Evolutionary conservation across 176 grass and related monocot species (phyloP), one percentile per base, ranked within the genome.

Genomic region (Aegilops bicornis): DNA sequence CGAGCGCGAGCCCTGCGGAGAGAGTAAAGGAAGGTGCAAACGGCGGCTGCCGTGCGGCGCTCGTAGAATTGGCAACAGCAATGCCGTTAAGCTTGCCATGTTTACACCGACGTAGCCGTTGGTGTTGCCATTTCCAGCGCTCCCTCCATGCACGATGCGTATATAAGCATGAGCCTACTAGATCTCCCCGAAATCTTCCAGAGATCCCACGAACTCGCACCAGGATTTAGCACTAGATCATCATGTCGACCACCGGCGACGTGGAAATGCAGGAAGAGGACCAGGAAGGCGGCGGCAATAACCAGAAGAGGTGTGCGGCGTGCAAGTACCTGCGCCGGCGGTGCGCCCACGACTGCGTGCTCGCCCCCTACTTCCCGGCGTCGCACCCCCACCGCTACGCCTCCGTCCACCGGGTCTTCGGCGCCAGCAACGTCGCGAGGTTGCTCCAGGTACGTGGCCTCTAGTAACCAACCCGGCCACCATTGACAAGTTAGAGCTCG

Each of bases 291-390:
- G 37, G 37, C 37, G 37, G 37, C 37, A 39, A 39, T 9, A 9
- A 39, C 8, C 37, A 0, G 37, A 39, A 1, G 37, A 39, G 37
- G 37, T 39, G 37, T 8, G 37, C 37, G 37, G 37, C 37, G 37
- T 39, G 37, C 37, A 39, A 39, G 37, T 39, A 39, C 37, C 37
- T 39, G 37, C 37, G 37, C 37, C 37, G 37, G 37, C 37, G 37
- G 37, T 39, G 37, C 37, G 37, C 37, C 37, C 37, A 39, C 37
- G 37, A 39, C 37, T 39, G 37, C 37, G 37, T 87, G 42, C 83
- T 95, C 16, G 85, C 95, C 5, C 95, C 95, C 0, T 93, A 90
- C 84, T 98, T 95, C 76, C 91, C 92, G 14, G 64, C 95, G 2
- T 59, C 79, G 11, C 64, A 80, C 33, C 92, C 92, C 0, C 76